Evolutionary conservation across 1,284 basidiomycete genomes (phyloP).

Genomic region (Ganoderma sp.): DNA sequence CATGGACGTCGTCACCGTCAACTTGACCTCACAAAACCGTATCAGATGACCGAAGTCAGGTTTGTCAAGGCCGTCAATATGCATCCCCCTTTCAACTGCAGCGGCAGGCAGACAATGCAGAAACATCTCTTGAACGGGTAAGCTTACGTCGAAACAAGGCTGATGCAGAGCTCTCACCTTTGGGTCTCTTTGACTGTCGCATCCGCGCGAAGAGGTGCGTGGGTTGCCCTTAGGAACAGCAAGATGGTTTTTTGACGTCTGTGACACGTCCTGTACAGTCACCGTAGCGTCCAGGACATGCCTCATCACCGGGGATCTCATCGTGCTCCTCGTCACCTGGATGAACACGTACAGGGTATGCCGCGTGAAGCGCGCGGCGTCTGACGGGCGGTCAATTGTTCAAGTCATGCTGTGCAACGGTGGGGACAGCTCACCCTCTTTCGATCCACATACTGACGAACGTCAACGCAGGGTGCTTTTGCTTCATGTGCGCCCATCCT

Average conservation of each 20-base stretch:
- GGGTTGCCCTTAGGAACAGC: neutral
- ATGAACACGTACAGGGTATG: neutral
- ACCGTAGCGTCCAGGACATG: neutral
- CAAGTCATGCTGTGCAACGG: neutral
- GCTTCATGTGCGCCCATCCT: neutral
- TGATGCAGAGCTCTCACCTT: neutral
- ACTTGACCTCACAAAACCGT: neutral
- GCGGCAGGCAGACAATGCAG: neutral
- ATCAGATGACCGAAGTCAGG: neutral
- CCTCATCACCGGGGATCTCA: neutral
- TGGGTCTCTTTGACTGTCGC: neutral
- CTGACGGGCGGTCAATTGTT: neutral
- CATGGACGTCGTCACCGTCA: neutral
- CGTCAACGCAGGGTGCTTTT: neutral
- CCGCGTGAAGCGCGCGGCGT: neutral
- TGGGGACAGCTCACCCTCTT: neutral
- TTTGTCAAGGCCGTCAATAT: neutral
- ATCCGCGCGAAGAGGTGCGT: neutral
- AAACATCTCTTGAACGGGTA: neutral
- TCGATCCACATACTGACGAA: neutral
- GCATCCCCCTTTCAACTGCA: neutral
- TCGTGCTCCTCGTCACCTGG: neutral
- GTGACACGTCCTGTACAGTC: neutral
- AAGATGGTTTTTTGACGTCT: neutral
- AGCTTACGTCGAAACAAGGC: neutral